Evolutionary conservation across 2,329 filamentous ascomycete species (phyloP), one percentile per base, ranked within the genome.

Genomic region (Fusarium oligoseptatum): DNA sequence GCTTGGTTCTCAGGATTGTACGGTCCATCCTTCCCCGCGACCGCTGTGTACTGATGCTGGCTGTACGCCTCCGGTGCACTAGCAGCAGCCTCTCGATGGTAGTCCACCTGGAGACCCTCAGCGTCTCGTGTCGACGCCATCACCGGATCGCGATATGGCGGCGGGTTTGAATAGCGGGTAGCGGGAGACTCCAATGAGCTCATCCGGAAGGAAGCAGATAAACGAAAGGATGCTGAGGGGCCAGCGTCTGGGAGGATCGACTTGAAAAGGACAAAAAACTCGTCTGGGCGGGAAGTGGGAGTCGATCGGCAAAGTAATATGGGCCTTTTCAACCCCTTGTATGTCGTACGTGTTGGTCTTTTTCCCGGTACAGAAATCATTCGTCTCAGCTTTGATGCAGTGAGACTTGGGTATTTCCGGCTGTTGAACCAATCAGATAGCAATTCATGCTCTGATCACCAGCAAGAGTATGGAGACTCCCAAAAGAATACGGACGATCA

Each of bases 281-380:
- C 32, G 50, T 14, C 11, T n/a, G 27, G 10, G 17, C 50, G 29
- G 50, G 17, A 55, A 32, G 27, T 55, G 50, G 27, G 50, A 55
- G 50, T 48, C 22, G 50, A 55, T 55, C 50, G 50, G 50, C 50
- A 32, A 14, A 48, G 50, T 55, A 55, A 55, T 55, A 55, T 55
- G 50, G 50, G 27, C 50, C 48, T 32, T 29, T 52, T 32, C 41
- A 45, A 24, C 6, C 48, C 27, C 50, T 34, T 52, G 24, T 52
- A 52, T n/a, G 48, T 52, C 48, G 48, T 52, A 52, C 48, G 48
- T 52, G 48, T 52, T 52, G 48, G 24, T 52, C 48, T n/a, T n/a
- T 27, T 50, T 22, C 45, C 24, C n/a, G 45, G 22, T 29, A 27
- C 9, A 52, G 48, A 52, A 52, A n/a, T n/a, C 24, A 52, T 52